Conservation (phyloP, 2,329 filamentous ascomycete genomes). For the Setomelanomma holmii region DNA sequence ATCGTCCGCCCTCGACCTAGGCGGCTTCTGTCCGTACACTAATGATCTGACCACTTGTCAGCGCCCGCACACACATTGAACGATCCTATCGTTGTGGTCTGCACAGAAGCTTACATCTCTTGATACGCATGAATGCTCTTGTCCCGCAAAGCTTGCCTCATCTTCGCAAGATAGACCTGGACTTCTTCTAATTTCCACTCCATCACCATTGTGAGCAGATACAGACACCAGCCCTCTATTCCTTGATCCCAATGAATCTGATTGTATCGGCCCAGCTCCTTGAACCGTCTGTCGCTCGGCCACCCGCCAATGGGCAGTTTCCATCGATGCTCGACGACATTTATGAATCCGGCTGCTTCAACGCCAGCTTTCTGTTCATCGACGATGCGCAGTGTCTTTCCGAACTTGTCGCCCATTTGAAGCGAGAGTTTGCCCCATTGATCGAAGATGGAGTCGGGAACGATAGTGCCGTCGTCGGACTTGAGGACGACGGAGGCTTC, state of each 20-base stretch:
- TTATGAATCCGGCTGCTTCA: conserved; percentile 60
- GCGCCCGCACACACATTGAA: conserved; percentile 7
- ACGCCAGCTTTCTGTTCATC: conserved; percentile 52
- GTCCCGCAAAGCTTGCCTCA: conserved; percentile 33
- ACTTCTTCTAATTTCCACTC: conserved; percentile 55
- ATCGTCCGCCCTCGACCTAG: conserved; percentile 4
- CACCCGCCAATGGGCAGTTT: conserved; percentile 43
- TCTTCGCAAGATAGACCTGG: conserved; percentile 48
- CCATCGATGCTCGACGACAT: conserved; percentile 56
- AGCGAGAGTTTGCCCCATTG: conserved; percentile 35
- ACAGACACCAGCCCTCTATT: conserved; percentile 36
- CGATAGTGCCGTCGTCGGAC: conserved; percentile 37
- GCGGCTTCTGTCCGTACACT: conserved; percentile 28
- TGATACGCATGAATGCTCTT: conserved; percentile 39
- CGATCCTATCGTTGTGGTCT: too few relatives aligned
- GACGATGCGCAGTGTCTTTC: conserved; percentile 47
- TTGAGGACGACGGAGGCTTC: conserved; percentile 31
- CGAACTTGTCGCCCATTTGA: conserved; percentile 40
- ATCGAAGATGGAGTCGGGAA: conserved; percentile 25
- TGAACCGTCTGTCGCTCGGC: conserved; percentile 52
- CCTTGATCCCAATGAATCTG: conserved; percentile 37
- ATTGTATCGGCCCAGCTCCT: conserved; percentile 56
- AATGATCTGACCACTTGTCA: conserved; percentile 15
- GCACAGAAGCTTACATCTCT: conserved; percentile 34
- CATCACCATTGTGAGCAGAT: conserved; percentile 23